These are phyloP conservation scores for Dovyalis caffra DNA, from an alignment of 345 rosid genomes.

Conservation along the genomic window DNA sequence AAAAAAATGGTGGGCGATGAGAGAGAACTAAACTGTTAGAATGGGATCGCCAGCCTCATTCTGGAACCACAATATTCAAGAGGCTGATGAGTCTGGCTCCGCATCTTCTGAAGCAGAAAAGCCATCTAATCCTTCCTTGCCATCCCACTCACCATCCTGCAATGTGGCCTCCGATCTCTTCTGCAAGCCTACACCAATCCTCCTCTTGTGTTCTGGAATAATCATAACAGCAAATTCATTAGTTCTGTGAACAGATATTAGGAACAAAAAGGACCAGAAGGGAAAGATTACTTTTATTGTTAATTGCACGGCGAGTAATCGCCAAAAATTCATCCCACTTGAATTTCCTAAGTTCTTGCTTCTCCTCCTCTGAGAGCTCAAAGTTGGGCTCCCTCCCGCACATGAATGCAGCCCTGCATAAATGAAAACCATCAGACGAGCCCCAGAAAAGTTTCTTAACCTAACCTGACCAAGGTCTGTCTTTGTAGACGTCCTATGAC, in stretches of 20 bases:
- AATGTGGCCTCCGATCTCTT: constrained; percentile 34
- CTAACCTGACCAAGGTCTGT: constrained; percentile 9
- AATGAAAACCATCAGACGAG: constrained; percentile 4
- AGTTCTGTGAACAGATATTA: not conserved
- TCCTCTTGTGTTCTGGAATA: constrained; percentile 69
- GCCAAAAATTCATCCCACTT: constrained; percentile 92
- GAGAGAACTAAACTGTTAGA: constrained; percentile 21
- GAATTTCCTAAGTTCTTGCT: constrained; percentile 64
- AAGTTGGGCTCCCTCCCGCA: constrained; percentile 97
- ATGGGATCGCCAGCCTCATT: constrained; percentile 22
- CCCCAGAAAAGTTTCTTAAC: not conserved
- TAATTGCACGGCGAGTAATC: constrained; percentile 74
- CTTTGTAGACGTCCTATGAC: not conserved
- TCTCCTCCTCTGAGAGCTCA: constrained; percentile 73
- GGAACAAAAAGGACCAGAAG: not conserved
- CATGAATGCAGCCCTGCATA: constrained; percentile 93
- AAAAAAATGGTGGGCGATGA: constrained; percentile 24
- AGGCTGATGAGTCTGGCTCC: constrained; percentile 48
- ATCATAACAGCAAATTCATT: not conserved
- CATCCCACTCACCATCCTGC: constrained; percentile 46
- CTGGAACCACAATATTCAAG: constrained; percentile 20
- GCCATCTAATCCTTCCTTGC: constrained; percentile 36
- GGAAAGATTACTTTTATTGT: constrained; percentile 66
- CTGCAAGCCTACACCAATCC: constrained; percentile 41
- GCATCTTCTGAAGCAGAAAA: constrained; percentile 48